Percentiles rank a stretch among this genome's conserved stretches.
Conservation (phyloP, 1,139 yeast genomes). For the Debaryomyces fabryi region DNA sequence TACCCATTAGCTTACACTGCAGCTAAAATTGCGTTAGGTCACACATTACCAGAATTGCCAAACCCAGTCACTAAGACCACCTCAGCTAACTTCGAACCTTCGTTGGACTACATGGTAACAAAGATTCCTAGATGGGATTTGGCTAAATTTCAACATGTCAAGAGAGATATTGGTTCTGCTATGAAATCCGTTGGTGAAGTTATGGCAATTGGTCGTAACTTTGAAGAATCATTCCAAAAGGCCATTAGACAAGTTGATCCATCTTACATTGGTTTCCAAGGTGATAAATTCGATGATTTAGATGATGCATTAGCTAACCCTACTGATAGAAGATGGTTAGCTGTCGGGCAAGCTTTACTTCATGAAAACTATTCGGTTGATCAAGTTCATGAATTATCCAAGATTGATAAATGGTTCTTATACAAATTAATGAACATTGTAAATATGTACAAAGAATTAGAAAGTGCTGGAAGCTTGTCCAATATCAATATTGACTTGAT, state of each 20-base stretch:
- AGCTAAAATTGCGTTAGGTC: conserved; percentile 94
- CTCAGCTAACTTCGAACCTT: conserved; percentile 95
- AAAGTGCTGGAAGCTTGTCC: conserved; percentile 58
- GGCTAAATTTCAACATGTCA: conserved; percentile 91
- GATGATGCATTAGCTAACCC: conserved; percentile 85
- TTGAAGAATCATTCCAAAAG: conserved; percentile 97
- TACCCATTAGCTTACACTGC: conserved; percentile 98
- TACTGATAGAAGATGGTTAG: conserved; percentile 97
- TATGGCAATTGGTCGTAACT: conserved; percentile 97
- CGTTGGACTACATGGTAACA: conserved; percentile 93
- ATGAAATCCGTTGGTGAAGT: conserved; percentile 99
- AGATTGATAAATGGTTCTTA: conserved; percentile 95
- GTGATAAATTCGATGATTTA: conserved; percentile 76
- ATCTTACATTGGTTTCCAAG: conserved; percentile 88
- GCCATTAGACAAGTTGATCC: conserved; percentile 98
- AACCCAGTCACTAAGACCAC: conserved; percentile 97
- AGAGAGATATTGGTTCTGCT: conserved; percentile 89
- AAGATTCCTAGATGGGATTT: conserved; percentile 99
- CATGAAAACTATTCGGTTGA: conserved; percentile 92
- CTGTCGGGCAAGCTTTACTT: conserved; percentile 93
- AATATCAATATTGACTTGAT: conserved; percentile 69
- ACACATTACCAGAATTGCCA: conserved; percentile 91
- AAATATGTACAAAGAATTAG: conserved; percentile 80
- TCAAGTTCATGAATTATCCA: conserved; percentile 83
- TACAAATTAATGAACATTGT: conserved; percentile 90